phyloP scores from a whole-genome alignment of 257 asterid species.

The Cordia subcordata region DNA sequence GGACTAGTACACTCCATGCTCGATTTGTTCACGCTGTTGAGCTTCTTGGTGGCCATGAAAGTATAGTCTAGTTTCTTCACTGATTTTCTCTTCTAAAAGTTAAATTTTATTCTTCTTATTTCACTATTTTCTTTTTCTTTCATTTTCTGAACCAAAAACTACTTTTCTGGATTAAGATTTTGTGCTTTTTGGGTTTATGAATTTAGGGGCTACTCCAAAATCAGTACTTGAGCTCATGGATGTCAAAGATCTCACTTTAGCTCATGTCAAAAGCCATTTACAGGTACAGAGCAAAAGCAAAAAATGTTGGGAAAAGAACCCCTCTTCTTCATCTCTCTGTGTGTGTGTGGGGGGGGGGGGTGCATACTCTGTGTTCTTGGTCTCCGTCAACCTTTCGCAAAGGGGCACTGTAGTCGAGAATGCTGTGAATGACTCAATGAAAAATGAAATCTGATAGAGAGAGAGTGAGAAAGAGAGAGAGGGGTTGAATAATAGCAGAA shows the following conservation, averaged over 20 bases:
- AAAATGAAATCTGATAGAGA: constrained; percentile 38
- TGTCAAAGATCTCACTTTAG: constrained; percentile 89
- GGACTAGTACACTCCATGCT: constrained; percentile 89
- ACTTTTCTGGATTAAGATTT: not conserved
- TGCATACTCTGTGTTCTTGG: constrained; percentile 14
- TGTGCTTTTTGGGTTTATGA: constrained; percentile 5
- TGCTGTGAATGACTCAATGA: constrained; percentile 54
- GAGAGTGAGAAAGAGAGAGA: constrained; percentile 21
- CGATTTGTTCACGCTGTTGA: constrained; percentile 97
- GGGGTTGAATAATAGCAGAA: constrained; percentile 3
- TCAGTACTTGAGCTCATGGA: constrained; percentile 92
- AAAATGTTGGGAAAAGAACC: constrained; percentile 1
- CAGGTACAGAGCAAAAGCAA: constrained; percentile 72
- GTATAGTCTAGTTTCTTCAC: constrained; percentile 24
- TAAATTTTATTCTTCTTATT: not conserved
- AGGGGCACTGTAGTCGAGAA: constrained; percentile 86
- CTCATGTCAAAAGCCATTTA: constrained; percentile 91
- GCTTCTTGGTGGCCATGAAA: constrained; percentile 98
- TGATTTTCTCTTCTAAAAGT: not conserved
- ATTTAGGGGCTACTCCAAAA: constrained; percentile 87
- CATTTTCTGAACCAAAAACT: not conserved
- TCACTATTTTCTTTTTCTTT: not conserved
- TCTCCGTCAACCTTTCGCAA: constrained; percentile 48
- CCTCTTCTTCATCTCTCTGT: constrained; percentile 1
- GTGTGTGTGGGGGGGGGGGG: no score